Base-by-base conservation (phyloP, 768 basidiomycete species). In the Lactarius trivialis region DNA sequence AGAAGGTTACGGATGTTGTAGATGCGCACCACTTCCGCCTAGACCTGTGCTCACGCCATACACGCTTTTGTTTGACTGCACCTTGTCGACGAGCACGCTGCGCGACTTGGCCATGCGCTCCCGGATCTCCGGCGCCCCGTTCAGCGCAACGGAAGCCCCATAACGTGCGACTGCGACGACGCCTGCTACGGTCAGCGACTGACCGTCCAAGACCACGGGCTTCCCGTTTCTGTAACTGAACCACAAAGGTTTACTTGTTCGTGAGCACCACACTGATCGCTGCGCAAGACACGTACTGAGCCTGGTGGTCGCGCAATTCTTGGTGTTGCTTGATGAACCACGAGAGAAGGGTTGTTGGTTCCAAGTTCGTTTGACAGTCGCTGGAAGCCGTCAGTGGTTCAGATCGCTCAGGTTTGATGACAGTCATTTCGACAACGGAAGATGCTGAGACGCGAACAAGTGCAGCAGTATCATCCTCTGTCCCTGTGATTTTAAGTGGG, bases 21-120 rank as follows among this genome's bases (percentile, higher is more conserved):
- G 43, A 55, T 28, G 56, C 74, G 52, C 60, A 78, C 87, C 86
- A 69, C 86, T 88, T 19, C 91, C 91, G 41, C 91, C 92, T 67
- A 91, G 93, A 43, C 92, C 92, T 5, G 89, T 89, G 55, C 87
- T 88, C 33, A 93, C 85, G 26, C 92, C 92, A 65, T 94, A 94
- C 26, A 94, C 79, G 66, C 86, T 89, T 54, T 82, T 79, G n/a
- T 84, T 83, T 2, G 78, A 77, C 19, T 80, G 78, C 49, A 93
- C 79, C 73, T 91, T 91, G 69, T 79, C 77, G 14, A 80, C 75
- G 51, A 93, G 82, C 59, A 85, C 81, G 51, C 78, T 73, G 37
- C 86, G 84, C 67, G 85, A 84, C 67, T 82, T 82, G 19, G 77
- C 74, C 52, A 93, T 78, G 39, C 80, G 83, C 14, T 76, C 75